phyloP scores from a whole-genome alignment of 2,329 filamentous ascomycete genomes.

The Xylaria sp. region DNA sequence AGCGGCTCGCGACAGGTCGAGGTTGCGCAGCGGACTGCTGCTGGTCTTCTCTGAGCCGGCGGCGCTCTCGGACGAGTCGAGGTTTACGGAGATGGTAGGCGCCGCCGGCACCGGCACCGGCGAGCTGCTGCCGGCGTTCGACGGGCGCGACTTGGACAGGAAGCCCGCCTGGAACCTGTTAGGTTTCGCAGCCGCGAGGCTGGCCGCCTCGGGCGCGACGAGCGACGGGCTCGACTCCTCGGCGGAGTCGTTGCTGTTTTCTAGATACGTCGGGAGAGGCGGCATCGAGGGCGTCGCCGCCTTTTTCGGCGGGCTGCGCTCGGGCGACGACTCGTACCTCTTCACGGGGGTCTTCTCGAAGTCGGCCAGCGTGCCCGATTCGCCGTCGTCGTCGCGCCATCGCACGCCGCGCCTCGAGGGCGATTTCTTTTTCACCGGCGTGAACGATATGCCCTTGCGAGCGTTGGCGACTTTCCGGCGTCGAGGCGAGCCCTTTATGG shows the following conservation, averaged over 20 bases:
- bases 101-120: constrained; percentile 64
- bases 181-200: constrained; percentile 52
- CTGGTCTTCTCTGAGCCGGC: too few relatives aligned
- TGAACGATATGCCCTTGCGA: constrained; percentile 77
- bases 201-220: constrained; percentile 52
- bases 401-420: constrained; percentile 76
- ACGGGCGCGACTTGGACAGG: constrained; percentile 60
- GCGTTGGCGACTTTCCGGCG: constrained; percentile 68
- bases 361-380: constrained; percentile 83
- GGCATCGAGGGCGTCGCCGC: constrained; percentile 47
- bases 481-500: constrained; percentile 78
- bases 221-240: constrained; percentile 61
- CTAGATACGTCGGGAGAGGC: constrained; percentile 57
- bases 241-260: constrained; percentile 52
- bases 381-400: constrained; percentile 86
- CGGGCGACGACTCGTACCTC: constrained; percentile 62
- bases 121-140: constrained; percentile 58
- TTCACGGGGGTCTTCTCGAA: constrained; percentile 84
- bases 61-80: constrained; percentile 59
- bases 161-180: constrained; percentile 90
- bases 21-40: constrained; percentile 52
- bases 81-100: constrained; percentile 58
- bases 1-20: constrained; percentile 52
- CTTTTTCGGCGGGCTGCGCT: constrained; percentile 55
- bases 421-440: constrained; percentile 76